Conservation (phyloP, 441 rosid genomes). For the Kokia cookei region DNA sequence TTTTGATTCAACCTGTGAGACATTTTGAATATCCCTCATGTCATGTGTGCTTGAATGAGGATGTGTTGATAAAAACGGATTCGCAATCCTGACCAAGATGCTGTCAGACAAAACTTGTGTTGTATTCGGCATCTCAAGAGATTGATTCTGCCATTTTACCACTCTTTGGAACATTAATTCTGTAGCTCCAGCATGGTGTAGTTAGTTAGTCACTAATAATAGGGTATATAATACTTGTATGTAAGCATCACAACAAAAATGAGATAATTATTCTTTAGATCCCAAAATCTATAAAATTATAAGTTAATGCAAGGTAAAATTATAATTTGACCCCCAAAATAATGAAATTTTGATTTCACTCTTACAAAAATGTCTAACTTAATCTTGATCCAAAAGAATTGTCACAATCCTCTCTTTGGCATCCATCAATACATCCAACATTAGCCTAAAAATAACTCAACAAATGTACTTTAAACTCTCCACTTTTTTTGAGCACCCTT, state of each 20-base stretch:
- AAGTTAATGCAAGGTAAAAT: too few relatives aligned
- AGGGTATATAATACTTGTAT: neutral
- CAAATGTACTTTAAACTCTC: neutral
- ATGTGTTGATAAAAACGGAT: constrained; percentile 13
- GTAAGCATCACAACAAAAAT: neutral
- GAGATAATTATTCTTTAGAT: too few relatives aligned
- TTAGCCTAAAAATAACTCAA: constrained; percentile 20
- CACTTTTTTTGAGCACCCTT: too few relatives aligned
- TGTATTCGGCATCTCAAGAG: constrained; percentile 11
- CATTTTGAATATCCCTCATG: neutral
- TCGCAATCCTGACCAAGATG: constrained; percentile 3
- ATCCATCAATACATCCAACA: constrained; percentile 51
- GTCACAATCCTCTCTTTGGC: constrained; percentile 39
- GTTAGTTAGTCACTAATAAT: neutral
- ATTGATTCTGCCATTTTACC: constrained; percentile 16
- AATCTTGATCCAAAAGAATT: constrained; percentile 24
- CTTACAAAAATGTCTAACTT: too few relatives aligned
- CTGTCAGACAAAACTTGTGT: neutral
- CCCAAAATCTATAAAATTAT: too few relatives aligned
- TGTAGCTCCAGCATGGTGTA: neutral
- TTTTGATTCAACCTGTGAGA: constrained; percentile 1
- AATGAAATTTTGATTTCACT: too few relatives aligned
- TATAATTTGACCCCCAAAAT: too few relatives aligned
- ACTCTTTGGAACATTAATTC: constrained; percentile 10
- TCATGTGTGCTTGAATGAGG: constrained; percentile 1